Evolutionary conservation across 2,329 filamentous ascomycete genomes (phyloP).

Genomic region (Cladosporium sp.): DNA sequence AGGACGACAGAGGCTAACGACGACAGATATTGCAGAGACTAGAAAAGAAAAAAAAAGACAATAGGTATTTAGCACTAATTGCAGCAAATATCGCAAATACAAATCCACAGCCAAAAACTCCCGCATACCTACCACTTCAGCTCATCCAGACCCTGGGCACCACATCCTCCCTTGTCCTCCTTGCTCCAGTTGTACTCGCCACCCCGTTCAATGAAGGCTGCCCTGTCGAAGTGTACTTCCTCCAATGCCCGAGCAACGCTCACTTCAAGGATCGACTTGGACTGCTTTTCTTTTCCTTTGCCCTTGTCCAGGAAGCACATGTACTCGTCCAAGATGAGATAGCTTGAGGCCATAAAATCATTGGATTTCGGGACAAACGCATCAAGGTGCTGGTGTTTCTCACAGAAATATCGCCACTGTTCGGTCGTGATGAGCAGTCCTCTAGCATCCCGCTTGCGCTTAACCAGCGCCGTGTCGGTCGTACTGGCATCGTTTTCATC

Average conservation of each 20-base stretch:
- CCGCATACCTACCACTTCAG: constrained; percentile 20
- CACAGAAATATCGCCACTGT: constrained; percentile 45
- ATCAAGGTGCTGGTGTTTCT: constrained; percentile 43
- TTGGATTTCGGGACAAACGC: constrained; percentile 54
- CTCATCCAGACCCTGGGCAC: constrained; percentile 13
- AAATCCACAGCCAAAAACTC: neutral
- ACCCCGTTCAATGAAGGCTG: constrained; percentile 47
- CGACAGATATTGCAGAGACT: neutral
- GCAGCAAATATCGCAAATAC: neutral
- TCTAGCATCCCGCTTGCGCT: constrained; percentile 39
- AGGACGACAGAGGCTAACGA: neutral
- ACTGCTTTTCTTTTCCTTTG: constrained; percentile 34
- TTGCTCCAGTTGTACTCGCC: constrained; percentile 52
- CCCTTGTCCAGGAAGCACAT: constrained; percentile 53
- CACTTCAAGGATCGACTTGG: constrained; percentile 46
- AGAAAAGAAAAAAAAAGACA: neutral
- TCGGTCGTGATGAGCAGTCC: constrained; percentile 42
- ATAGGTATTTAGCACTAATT: neutral
- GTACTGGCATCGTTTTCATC: constrained; percentile 53
- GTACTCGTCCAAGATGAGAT: constrained; percentile 55
- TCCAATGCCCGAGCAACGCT: constrained; percentile 49
- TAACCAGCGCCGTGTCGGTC: constrained; percentile 23
- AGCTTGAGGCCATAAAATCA: constrained; percentile 51
- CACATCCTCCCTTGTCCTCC: constrained; percentile 15
- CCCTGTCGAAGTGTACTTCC: constrained; percentile 49